Evolutionary conservation across 805 yeast genomes (phyloP).

Genomic region (Myxozyma kluyveri): DNA sequence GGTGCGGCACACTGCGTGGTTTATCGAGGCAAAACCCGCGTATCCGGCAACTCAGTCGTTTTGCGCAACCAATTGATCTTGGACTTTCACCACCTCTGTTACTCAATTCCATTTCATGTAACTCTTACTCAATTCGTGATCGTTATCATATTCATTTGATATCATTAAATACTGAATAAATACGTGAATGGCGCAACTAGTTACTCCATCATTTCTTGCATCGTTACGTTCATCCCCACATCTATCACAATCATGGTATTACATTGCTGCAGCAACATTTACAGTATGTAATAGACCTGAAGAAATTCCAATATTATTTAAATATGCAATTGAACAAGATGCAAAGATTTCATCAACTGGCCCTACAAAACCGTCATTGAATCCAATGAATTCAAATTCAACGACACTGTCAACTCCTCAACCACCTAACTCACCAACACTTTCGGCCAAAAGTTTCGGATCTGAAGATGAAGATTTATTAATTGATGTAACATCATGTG

Average conservation of each 20-base stretch:
- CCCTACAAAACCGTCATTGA: background rate
- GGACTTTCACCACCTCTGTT: no score
- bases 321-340: constrained; percentile 52
- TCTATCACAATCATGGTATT: constrained; percentile 55
- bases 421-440: constrained; percentile 1
- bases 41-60: no score
- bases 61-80: no score
- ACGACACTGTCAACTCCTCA: background rate
- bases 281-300: constrained; percentile 79
- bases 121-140: no score
- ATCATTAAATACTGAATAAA: no score
- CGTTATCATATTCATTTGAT: no score
- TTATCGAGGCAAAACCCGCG: no score
- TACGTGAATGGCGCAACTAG: no score
- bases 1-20: no score
- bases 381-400: background rate
- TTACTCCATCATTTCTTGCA: constrained; percentile 13
- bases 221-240: constrained; percentile 19
- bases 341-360: constrained; percentile 3
- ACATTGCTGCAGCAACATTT: constrained; percentile 75
- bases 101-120: no score
- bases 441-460: constrained; percentile 12
- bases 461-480: constrained; percentile 20
- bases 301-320: constrained; percentile 72
- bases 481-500: constrained; percentile 8